Evolutionary conservation across 1,284 basidiomycete species (phyloP).

Genomic region (Exobasidium rhododendri): DNA sequence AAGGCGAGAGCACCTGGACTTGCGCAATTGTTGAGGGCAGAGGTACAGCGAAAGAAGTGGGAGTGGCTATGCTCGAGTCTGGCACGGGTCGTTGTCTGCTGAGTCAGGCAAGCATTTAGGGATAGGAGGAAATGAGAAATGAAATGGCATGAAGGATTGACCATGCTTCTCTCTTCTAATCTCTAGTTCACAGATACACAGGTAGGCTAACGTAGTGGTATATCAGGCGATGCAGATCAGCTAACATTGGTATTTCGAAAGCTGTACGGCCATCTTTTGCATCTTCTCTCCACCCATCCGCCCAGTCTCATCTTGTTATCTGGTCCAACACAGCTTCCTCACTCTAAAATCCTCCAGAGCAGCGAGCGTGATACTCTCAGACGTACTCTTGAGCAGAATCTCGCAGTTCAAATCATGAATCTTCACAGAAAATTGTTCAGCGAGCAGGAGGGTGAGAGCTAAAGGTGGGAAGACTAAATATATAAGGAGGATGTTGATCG

Average conservation of each 20-base stretch:
- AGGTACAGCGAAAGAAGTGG: constrained; percentile 72
- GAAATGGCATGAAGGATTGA: constrained; percentile 1
- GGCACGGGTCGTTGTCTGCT: constrained; percentile 64
- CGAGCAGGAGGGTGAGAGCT: not conserved
- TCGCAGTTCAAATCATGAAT: not conserved
- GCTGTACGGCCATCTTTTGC: constrained; percentile 61
- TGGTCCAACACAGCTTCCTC: not conserved
- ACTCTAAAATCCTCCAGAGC: not conserved
- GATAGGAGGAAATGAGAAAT: not conserved
- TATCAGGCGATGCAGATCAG: not conserved
- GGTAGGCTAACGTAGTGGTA: constrained; percentile 14
- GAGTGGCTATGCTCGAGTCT: constrained; percentile 76
- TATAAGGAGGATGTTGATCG: too few species aligned
- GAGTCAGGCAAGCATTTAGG: not conserved
- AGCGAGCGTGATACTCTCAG: not conserved
- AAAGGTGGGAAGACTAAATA: too few species aligned
- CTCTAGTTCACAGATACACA: constrained; percentile 22
- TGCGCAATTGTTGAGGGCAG: constrained; percentile 30
- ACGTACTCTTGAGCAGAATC: not conserved
- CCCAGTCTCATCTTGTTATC: not conserved
- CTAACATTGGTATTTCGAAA: not conserved
- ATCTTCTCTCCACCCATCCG: not conserved
- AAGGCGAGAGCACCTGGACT: constrained; percentile 13
- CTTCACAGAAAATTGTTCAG: not conserved
- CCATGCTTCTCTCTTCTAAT: not conserved